phyloP scores from a whole-genome alignment of 2,329 filamentous ascomycete genomes.

The Raffaelea ambrosiae region DNA sequence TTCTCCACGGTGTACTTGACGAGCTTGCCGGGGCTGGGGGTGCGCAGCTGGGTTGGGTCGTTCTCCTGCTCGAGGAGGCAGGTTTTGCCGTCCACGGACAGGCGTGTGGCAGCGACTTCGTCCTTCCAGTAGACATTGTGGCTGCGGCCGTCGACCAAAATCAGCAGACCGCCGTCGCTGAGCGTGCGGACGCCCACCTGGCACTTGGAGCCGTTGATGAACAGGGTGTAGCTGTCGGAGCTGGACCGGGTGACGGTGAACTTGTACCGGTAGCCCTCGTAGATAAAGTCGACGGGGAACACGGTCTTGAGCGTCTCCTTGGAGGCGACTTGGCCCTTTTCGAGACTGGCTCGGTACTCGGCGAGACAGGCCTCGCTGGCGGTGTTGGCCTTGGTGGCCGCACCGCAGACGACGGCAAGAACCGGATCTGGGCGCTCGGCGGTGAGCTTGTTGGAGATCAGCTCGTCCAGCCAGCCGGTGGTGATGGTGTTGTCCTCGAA shows the following conservation, averaged over 20 bases:
- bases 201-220: slow-evolving; percentile 98
- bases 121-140: slow-evolving; percentile 99
- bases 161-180: slow-evolving; percentile 85
- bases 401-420: slow-evolving; percentile 90
- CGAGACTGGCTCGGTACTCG: slow-evolving; percentile 80
- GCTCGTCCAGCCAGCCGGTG: slow-evolving; percentile 95
- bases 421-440: slow-evolving; percentile 91
- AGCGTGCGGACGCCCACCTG: slow-evolving; percentile 86
- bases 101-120: slow-evolving; percentile 87
- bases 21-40: slow-evolving; percentile 91
- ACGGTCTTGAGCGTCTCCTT: slow-evolving; percentile 97
- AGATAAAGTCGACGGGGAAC: slow-evolving; percentile 97
- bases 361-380: slow-evolving; percentile 83
- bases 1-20: slow-evolving; percentile 98
- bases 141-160: slow-evolving; percentile 83
- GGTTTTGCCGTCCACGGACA: slow-evolving; percentile 97
- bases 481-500: slow-evolving; percentile 99
- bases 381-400: slow-evolving; percentile 88
- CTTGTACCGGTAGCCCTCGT: slow-evolving; percentile 93
- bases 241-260: slow-evolving; percentile 94
- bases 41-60: slow-evolving; percentile 92
- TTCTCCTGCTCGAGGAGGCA: slow-evolving; percentile 98
- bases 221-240: slow-evolving; percentile 88
- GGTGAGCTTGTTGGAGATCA: slow-evolving; percentile 95
- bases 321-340: slow-evolving; percentile 94